phyloP scores from a whole-genome alignment of 768 basidiomycete genomes.

The Boletellus sp. region DNA sequence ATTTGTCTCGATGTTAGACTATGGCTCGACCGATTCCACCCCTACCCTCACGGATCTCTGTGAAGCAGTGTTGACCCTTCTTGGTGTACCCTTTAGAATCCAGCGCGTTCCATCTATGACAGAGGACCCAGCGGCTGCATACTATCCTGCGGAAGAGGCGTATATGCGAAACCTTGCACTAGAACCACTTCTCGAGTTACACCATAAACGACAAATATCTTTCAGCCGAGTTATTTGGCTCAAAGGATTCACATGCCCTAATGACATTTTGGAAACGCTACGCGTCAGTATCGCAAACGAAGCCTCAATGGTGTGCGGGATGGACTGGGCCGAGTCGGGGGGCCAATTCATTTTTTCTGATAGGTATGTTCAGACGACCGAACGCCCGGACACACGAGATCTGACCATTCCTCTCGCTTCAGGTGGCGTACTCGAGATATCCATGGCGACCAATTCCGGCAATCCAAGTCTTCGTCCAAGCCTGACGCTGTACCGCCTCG shows the following conservation, averaged over 20 bases:
- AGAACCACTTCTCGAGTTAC: constrained; percentile 84
- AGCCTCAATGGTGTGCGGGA: constrained; percentile 99
- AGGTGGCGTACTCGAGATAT: constrained; percentile 99
- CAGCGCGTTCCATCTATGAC: constrained; percentile 93
- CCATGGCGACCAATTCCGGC: constrained; percentile 96
- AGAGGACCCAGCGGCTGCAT: constrained; percentile 76
- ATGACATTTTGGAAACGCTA: constrained; percentile 94
- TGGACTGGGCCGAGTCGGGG: constrained; percentile 99
- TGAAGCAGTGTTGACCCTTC: constrained; percentile 89
- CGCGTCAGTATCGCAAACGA: constrained; percentile 87
- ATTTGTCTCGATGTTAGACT: constrained; percentile 98
- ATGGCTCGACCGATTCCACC: constrained; percentile 92
- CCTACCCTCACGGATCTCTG: constrained; percentile 92
- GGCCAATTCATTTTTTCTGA: constrained; percentile 98
- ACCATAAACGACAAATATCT: constrained; percentile 67
- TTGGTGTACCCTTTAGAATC: constrained; percentile 92
- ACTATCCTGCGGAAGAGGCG: constrained; percentile 95
- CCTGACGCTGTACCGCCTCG: constrained; percentile 90
- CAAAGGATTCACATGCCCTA: constrained; percentile 98
- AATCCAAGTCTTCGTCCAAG: constrained; percentile 90
- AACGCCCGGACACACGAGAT: no score
- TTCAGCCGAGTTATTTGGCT: constrained; percentile 95
- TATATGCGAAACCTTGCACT: constrained; percentile 89
- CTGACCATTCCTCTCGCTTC: not conserved
- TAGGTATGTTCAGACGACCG: constrained; percentile 49